Conservation (phyloP, 495 filamentous ascomycete genomes). For the Gamarada debralockiae region DNA sequence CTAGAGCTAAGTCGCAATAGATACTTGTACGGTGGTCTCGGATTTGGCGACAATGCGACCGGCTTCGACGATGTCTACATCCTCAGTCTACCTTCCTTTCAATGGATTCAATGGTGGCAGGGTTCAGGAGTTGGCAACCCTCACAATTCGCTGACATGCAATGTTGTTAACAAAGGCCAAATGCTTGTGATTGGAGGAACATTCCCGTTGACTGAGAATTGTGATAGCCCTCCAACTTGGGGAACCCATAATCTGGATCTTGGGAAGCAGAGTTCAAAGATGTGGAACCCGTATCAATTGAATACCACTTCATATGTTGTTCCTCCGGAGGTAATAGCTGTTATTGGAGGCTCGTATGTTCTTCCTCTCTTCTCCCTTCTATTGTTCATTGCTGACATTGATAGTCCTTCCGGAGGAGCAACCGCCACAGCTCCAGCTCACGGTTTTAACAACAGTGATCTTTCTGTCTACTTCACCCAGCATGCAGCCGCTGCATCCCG, state of each 20-base stretch:
- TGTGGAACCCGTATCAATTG: slow-evolving; percentile 37
- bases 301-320: slow-evolving; percentile 38
- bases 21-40: slow-evolving; percentile 49
- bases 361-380: slow-evolving; percentile 19
- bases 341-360: slow-evolving; percentile 43
- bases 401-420: slow-evolving; percentile 33
- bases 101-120: slow-evolving; percentile 49
- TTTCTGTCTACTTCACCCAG: slow-evolving; percentile 15
- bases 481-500: slow-evolving; percentile 11
- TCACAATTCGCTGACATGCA: slow-evolving; percentile 47
- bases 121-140: slow-evolving; percentile 29
- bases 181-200: slow-evolving; percentile 47
- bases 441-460: slow-evolving; percentile 21
- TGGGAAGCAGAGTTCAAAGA: slow-evolving; percentile 33
- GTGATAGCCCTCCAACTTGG: no score
- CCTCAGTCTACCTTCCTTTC: slow-evolving; percentile 51
- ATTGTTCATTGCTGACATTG: no score
- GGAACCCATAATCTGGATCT: no score
- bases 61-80: slow-evolving; percentile 56
- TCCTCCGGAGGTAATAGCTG: slow-evolving; percentile 35
- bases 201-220: no score
- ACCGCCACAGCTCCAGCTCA: slow-evolving; percentile 28
- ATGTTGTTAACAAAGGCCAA: slow-evolving; percentile 44
- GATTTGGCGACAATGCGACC: slow-evolving; percentile 32
- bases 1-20: no score